Evolutionary conservation across 2,329 filamentous ascomycete species (phyloP), one percentile per base, ranked within the genome.

Genomic region (Exserohilum turcica): DNA sequence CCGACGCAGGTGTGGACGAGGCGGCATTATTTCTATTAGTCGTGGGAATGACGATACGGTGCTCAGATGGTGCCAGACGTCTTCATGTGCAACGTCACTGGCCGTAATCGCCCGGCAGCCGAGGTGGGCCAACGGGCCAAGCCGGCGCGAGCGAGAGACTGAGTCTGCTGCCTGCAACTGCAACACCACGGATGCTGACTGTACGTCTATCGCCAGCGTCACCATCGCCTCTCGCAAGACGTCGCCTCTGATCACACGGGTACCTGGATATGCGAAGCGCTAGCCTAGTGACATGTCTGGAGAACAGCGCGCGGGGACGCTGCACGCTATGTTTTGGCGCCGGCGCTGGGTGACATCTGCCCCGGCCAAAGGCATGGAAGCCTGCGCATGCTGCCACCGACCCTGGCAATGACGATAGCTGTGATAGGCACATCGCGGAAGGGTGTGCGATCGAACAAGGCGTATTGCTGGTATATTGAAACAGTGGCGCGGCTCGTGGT

Each of bases 1-100:
- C 56, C 61, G 57, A 57, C 50, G 48, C 21, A 18, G 9, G 38
- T 55, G 57, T 59, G 57, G 60, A 24, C 4, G 55, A 53, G 58
- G 45, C 16, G 21, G n/a, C 44, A 54, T 63, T 55, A 62, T 54
- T 51, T 56, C 58, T 61, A 54, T 58, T 39, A 49, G 56, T 49
- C 47, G 38, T 39, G 42, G 43, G 18, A 32, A 53, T 92, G 61
- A 97, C 92, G 33, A 97, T 90, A 3, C 18, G 89, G 87, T 36
- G 31, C 31, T 43, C 36, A 43, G 35, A 32, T 68, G 87, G 19
- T 90, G 88, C 63, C 29, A 28, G 15, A 93, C 89, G 71, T 91
- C 48, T 47, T 70, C 56, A 35, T 53, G 57, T 38, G 92, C 89
- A 72, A 94, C 92, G 6, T 52, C 58, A 57, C 47, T 56, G 90